Percentiles rank a stretch among this genome's conserved stretches.
These are phyloP conservation scores for Heterococcus sp. DNA, from an alignment of 108 stramenopile species.

Conservation along the genomic window DNA sequence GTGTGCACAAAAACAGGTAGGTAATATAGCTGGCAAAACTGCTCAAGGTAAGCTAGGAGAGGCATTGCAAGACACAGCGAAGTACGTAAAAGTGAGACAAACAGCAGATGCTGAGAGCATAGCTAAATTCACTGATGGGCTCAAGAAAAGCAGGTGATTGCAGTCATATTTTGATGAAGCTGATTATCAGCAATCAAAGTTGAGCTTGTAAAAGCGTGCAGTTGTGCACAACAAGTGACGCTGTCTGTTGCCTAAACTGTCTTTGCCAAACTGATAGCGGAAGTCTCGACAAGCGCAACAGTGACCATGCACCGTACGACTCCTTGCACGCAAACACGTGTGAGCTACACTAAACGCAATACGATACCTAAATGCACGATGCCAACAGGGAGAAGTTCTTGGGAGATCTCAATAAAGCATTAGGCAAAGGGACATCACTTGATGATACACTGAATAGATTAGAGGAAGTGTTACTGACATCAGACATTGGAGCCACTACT, in stretches of 20 bases:
- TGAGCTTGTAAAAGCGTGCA: no score
- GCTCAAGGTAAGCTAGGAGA: neutral
- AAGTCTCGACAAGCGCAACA: no score
- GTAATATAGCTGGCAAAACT: neutral
- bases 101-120: neutral
- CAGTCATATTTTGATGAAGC: neutral
- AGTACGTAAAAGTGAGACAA: neutral
- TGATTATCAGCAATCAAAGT: no score
- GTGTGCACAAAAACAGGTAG: neutral
- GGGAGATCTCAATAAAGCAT: constrained; percentile 17
- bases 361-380: neutral
- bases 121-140: neutral
- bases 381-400: constrained; percentile 7
- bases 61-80: neutral
- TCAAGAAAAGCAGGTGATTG: neutral
- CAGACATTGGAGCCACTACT: constrained; percentile 19
- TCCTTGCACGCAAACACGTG: no score
- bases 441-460: constrained; percentile 35
- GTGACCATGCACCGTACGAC: no score
- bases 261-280: no score
- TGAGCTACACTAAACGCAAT: neutral
- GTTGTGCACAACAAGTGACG: no score
- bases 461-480: constrained; percentile 30
- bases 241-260: no score
- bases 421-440: constrained; percentile 15